Base-by-base conservation (phyloP, 208 protist species). In the Wallacemonas collosoma region DNA sequence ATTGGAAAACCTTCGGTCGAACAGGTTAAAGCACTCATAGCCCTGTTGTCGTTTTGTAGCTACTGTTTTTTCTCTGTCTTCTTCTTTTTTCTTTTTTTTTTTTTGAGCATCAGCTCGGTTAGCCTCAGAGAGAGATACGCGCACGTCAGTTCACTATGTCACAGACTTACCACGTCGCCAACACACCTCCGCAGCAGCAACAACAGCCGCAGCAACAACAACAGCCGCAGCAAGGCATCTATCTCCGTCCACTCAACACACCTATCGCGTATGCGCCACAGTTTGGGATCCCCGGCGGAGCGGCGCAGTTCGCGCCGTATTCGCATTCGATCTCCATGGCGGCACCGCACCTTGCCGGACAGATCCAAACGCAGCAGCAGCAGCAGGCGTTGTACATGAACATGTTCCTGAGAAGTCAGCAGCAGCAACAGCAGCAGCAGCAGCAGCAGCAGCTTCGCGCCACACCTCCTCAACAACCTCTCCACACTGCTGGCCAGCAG, bases 361-460 rank as follows among this genome's bases (percentile, higher is more conserved):
- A 26, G 26, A 26, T 26, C 26, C 26, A 26, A 26, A 26, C 26
- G 26, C 26, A 26, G 26, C 26, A 26, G 26, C 26, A 56, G 12
- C 63, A 68, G 63, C 63, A 68, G 48, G 26, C 47, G 7, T 7
- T 41, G 17, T 55, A 38, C n/a, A 53, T 68, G 45, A 68, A 50
- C 26, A 26, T 26, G 26, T 26, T 26, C 41, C 17, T 57, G 53
- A 57, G 6, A 26, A 57, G 14, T 53, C 61, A 67, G 61, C 61
- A 53, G 40, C 44, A 53, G 9, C 61, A 67, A 53, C 61, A 67
- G 41, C 63, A 68, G 60, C 68, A 64, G 14, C 35, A 72, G 55
- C 69, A 38, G 38, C 58, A 44, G 62, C 69, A 66, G 41, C 45
- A 48, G 48, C 17, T 56, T 4, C 44, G 50, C 17, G 36, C 45